Conservation (phyloP, 768 basidiomycete genomes). For the Tephrocybe sp. region DNA sequence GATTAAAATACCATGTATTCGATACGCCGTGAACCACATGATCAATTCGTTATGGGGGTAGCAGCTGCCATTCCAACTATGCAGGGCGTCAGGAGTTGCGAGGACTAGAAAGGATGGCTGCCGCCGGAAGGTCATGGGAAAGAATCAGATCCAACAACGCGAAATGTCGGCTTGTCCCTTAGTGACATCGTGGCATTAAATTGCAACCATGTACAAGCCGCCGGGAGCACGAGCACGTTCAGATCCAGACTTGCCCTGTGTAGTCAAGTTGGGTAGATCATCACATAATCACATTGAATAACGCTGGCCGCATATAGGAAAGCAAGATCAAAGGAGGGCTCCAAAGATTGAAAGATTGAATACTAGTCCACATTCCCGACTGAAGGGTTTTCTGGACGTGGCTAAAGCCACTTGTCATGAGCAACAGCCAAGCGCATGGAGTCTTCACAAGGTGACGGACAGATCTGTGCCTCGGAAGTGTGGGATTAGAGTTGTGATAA, state of each 20-base stretch:
- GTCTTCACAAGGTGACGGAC: background rate
- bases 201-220: conserved; percentile 1
- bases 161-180: too few species aligned
- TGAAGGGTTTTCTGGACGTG: too few species aligned
- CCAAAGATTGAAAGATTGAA: too few species aligned
- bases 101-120: background rate
- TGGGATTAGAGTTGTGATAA: background rate
- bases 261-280: too few species aligned
- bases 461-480: background rate
- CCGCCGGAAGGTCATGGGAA: conserved; percentile 2
- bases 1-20: too few species aligned
- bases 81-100: background rate
- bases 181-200: conserved; percentile 3
- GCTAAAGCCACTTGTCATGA: background rate
- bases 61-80: background rate
- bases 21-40: too few species aligned
- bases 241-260: too few species aligned
- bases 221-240: conserved; percentile 1
- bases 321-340: too few species aligned
- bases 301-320: too few species aligned
- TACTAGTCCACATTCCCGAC: too few species aligned
- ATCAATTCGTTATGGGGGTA: too few species aligned
- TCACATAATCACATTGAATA: background rate
- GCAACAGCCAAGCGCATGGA: background rate
- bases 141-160: too few species aligned